Base-by-base conservation (phyloP, 176 grass and related monocot species). In the Cenchrus fungigraminus region DNA sequence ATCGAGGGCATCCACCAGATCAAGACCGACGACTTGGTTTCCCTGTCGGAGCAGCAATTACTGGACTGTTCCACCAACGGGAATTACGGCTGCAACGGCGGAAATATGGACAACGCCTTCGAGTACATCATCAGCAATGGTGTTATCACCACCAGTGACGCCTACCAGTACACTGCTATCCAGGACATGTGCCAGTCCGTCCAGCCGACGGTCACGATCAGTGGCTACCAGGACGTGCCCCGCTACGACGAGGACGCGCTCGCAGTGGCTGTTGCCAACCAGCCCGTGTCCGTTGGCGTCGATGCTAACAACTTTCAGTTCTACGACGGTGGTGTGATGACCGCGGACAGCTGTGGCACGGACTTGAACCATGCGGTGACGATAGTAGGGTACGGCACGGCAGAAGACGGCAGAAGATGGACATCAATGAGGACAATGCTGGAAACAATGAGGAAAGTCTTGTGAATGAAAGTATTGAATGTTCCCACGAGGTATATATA, bases 31-130 rank as follows among this genome's bases (percentile, higher is more conserved):
- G 0, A 55, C 14, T 9, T 85, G 40, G 4, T 68, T 11, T 85
- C 83, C 0, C 22, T 85, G 6, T 85, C 83, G 0, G 83, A 77
- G 83, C 73, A 85, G 65, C 73, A 85, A 56, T 2, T 85, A 4
- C 56, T 85, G 8, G 83, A 85, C 65, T 85, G 83, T 56, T 6
- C 45, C 44, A 68, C 50, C 6, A 4, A 46, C 44, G 56, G 68
- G 5, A 75, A 85, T 51, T n/a, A 53, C 2, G 78, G 61, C 34
- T 85, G 83, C 57, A 15, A 53, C 9, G 83, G 83, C 4, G 83
- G 83, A 1, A 46, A 46, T 46, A 46, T 46, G 68, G 42, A 71
- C 43, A 1, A 71, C 0, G 19, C 68, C 42, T 71, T 71, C 68
- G 8, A 47, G 43, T 71, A 71, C 68, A 11, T 71, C 43, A 12